A percentile compares a stretch with the other conserved stretches of the same genome.
phyloP scores from a whole-genome alignment of 331 rosid species.

The Rhamnella rubrinervis region DNA sequence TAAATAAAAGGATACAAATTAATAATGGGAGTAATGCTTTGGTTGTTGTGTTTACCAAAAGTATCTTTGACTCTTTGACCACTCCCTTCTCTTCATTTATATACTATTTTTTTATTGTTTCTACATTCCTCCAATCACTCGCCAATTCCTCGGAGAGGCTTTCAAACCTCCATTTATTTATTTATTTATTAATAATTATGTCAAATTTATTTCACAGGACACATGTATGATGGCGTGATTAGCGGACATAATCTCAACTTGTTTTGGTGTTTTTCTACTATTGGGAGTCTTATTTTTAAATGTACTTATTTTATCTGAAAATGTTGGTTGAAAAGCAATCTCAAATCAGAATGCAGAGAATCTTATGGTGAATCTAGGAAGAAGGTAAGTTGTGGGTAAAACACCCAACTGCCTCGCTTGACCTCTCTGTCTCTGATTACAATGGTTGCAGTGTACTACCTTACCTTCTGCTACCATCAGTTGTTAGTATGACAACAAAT shows the following conservation, averaged over 20 bases:
- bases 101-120: too few species aligned
- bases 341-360: neutral
- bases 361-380: constrained; percentile 20
- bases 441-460: neutral
- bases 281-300: neutral
- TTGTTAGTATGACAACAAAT: too few species aligned
- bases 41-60: constrained; percentile 36
- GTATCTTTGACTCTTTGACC: constrained; percentile 49
- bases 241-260: constrained; percentile 3
- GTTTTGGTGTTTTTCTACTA: neutral
- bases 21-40: constrained; percentile 24
- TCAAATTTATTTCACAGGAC: neutral
- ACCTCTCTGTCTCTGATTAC: neutral
- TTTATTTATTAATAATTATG: neutral
- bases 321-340: neutral
- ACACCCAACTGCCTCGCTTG: constrained; percentile 10
- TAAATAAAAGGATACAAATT: neutral
- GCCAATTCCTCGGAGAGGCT: constrained; percentile 25
- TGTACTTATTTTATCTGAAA: too few species aligned
- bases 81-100: neutral
- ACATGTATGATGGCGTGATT: constrained; percentile 2
- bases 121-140: constrained; percentile 9
- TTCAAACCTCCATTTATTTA: neutral
- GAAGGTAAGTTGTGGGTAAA: constrained; percentile 5
- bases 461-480: too few species aligned